Evolutionary conservation across 495 filamentous ascomycete genomes (phyloP), one percentile per base, ranked within the genome.

Genomic region (Neurospora sp.): DNA sequence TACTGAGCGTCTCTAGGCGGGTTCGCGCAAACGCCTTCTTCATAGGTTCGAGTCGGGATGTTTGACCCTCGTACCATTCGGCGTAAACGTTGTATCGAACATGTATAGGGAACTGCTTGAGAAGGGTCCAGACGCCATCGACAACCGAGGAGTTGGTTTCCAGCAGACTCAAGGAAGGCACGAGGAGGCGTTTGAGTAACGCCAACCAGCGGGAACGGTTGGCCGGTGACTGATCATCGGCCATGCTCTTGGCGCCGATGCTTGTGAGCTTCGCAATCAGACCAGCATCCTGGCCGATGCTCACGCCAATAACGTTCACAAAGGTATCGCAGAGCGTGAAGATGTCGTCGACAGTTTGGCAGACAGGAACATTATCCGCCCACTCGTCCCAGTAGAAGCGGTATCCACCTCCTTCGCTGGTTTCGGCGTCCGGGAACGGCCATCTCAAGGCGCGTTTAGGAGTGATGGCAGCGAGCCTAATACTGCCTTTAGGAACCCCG

Each of bases 311-410:
- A 35, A 94, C 83, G 73, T 95, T 94, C 27, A 97, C 84, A 37
- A 99, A 85, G 0, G 94, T 94, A 61, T 89, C 89, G 81, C 93
- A 97, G 12, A 99, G 88, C 3, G 89, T 87, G 77, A 98, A 96
- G 3, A 99, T 85, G 77, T 99, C 96, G 75, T 97, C 93, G 7
- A 97, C 88, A 4, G 85, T 91, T 78, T 97, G 94, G 77, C 96
- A 98, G 11, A 97, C 82, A 3, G 96, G 96, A 39, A 98, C 85
- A 74, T 94, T 95, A 74, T 98, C 95, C 11, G 91, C 86, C 96
- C 96, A 99, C 71, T 98, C 94, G 73, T 98, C 95, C 90, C 94
- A 97, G 81, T 98, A 99, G 79, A 96, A 98, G 37, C 91, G 87
- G 78, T 97, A 97, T 68, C 90, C 88, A 5, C 85, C 87, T 8